These are phyloP conservation scores for Daldinia grandis DNA, from an alignment of 495 filamentous ascomycete species.

Conservation along the genomic window DNA sequence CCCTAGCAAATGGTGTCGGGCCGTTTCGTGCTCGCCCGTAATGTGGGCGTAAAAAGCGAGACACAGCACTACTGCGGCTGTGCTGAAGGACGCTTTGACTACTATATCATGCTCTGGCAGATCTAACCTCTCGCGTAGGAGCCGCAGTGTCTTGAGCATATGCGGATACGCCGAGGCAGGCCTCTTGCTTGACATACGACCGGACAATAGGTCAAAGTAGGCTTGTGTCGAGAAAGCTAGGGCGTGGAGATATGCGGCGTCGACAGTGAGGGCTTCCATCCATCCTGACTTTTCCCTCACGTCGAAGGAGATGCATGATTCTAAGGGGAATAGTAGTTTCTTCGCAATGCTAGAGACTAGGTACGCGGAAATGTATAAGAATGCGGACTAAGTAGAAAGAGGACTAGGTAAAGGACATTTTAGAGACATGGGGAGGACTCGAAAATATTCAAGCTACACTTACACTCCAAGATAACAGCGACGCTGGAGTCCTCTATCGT, in stretches of 20 bases:
- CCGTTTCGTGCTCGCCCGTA: conserved; percentile 43
- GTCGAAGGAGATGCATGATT: conserved; percentile 50
- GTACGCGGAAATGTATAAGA: neutral
- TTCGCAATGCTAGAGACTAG: conserved; percentile 56
- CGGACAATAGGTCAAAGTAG: conserved; percentile 43
- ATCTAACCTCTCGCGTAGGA: conserved; percentile 50
- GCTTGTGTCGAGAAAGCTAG: conserved; percentile 48
- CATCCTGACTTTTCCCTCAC: conserved; percentile 36
- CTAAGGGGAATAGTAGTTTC: conserved; percentile 49
- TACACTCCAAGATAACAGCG: conserved; percentile 33
- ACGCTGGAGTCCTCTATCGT: conserved; percentile 12
- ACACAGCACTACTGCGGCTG: conserved; percentile 45
- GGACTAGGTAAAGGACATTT: conserved; percentile 20
- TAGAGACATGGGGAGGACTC: conserved; percentile 13
- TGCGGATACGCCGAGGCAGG: conserved; percentile 30
- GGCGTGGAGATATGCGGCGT: conserved; percentile 52
- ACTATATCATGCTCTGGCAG: neutral
- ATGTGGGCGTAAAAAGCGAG: conserved; percentile 47
- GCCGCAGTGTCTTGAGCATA: conserved; percentile 43
- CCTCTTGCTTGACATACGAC: neutral
- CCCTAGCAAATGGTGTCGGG: conserved; percentile 50
- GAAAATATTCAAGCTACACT: neutral
- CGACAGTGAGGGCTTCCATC: conserved; percentile 47
- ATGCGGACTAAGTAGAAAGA: conserved; percentile 14
- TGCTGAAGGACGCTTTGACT: conserved; percentile 41